These are phyloP conservation scores for Sugiyamaella japonica DNA, from an alignment of 1,139 yeast species.

Conservation along the genomic window DNA sequence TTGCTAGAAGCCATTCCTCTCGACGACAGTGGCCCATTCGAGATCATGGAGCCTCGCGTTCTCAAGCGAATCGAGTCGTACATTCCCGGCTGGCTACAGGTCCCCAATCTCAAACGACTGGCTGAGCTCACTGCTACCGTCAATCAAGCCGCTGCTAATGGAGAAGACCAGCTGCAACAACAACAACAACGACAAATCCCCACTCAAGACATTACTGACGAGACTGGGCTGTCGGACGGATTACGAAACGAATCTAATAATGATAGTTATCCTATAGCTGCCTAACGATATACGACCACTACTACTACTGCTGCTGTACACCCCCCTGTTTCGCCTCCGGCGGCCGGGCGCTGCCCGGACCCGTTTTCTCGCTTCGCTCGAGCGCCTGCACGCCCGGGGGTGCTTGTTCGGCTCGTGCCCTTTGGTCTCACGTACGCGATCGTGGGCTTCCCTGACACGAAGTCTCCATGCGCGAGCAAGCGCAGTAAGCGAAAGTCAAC, in stretches of 20 bases:
- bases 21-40: constrained; percentile 74
- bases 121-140: constrained; percentile 77
- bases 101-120: constrained; percentile 84
- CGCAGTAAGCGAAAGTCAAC: too few relatives aligned
- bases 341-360: background rate
- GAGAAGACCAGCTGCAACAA: constrained; percentile 9
- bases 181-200: background rate
- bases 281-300: background rate
- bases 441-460: too few relatives aligned
- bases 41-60: constrained; percentile 80
- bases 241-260: constrained; percentile 5
- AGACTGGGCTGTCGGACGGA: constrained; percentile 14
- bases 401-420: background rate
- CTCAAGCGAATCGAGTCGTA: constrained; percentile 91
- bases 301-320: background rate
- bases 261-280: constrained; percentile 17
- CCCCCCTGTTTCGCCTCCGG: background rate
- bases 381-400: too few relatives aligned
- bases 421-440: too few relatives aligned
- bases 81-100: constrained; percentile 91
- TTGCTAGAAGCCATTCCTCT: constrained; percentile 61
- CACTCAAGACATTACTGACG: constrained; percentile 18
- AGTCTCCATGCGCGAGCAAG: too few relatives aligned
- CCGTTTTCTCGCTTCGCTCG: background rate
- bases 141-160: constrained; percentile 25